A percentile compares a stretch with the other conserved stretches of the same genome.
Conservation (phyloP, 1,284 basidiomycete genomes). For the Ustanciosporium gigantosporum region DNA sequence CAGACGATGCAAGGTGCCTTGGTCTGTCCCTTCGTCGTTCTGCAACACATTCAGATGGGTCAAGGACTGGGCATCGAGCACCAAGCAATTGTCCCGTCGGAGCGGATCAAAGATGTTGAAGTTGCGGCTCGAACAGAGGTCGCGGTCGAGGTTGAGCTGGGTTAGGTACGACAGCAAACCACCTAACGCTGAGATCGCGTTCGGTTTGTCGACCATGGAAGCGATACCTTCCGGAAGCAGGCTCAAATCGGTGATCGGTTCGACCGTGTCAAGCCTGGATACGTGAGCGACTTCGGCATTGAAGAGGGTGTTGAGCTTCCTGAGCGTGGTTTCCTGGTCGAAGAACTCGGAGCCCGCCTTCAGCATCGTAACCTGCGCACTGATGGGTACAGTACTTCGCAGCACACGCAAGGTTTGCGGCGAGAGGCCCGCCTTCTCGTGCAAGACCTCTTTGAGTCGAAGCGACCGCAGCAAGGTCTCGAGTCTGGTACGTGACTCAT, state of each 20-base stretch:
- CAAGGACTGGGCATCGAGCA: constrained; percentile 59
- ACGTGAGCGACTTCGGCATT: constrained; percentile 24
- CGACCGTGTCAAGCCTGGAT: constrained; percentile 31
- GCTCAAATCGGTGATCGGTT: constrained; percentile 31
- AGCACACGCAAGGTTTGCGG: constrained; percentile 45
- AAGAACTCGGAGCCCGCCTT: constrained; percentile 54
- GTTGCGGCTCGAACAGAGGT: constrained; percentile 57
- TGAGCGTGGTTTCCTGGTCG: constrained; percentile 34
- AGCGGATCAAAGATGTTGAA: constrained; percentile 56
- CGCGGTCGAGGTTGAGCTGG: constrained; percentile 56
- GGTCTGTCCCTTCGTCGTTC: constrained; percentile 58
- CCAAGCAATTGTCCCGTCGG: constrained; percentile 42
- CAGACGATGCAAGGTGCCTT: constrained; percentile 56
- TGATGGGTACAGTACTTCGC: constrained; percentile 44
- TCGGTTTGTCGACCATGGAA: constrained; percentile 39
- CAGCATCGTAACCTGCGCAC: constrained; percentile 57
- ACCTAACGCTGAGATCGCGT: constrained; percentile 54
- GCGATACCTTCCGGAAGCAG: constrained; percentile 47
- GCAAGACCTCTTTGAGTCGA: constrained; percentile 87
- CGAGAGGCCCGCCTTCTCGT: constrained; percentile 73
- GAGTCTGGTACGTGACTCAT: constrained; percentile 84
- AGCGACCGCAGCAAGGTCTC: constrained; percentile 93
- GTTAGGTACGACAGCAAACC: constrained; percentile 56
- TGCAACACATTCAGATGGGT: constrained; percentile 57
- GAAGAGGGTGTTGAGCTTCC: constrained; percentile 50